These are phyloP conservation scores for Termitomyces sp. DNA, from an alignment of 768 basidiomycete species.

Conservation along the genomic window DNA sequence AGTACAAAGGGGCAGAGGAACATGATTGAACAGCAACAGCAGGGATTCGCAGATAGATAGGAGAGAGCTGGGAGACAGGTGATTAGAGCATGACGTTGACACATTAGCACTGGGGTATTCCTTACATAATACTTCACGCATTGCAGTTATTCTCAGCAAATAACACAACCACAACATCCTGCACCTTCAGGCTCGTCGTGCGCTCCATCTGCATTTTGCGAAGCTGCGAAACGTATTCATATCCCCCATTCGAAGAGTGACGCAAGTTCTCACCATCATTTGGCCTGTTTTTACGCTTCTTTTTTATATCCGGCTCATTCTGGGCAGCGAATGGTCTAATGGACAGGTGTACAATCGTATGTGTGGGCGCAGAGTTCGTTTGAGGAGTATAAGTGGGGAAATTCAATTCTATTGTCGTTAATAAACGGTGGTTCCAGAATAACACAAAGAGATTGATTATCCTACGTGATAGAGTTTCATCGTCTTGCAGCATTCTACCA, in stretches of 20 bases:
- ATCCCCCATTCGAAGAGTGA: not conserved
- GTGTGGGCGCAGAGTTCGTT: slow-evolving; percentile 22
- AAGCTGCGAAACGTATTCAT: not conserved
- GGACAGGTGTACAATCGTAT: slow-evolving; percentile 74
- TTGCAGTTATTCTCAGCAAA: slow-evolving; percentile 10
- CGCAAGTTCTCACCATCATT: slow-evolving; percentile 20
- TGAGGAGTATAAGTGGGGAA: slow-evolving; percentile 31
- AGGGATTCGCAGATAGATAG: not conserved
- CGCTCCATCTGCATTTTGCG: not conserved
- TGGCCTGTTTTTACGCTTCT: slow-evolving; percentile 37
- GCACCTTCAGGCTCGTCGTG: slow-evolving; percentile 2
- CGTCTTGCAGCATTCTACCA: slow-evolving; percentile 79
- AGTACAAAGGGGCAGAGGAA: not conserved
- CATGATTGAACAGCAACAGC: not conserved
- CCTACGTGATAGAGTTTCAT: slow-evolving; percentile 67
- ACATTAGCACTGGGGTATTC: not conserved
- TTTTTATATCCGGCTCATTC: slow-evolving; percentile 45
- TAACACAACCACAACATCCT: slow-evolving; percentile 16
- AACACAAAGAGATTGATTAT: slow-evolving; percentile 1
- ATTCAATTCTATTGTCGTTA: slow-evolving; percentile 28
- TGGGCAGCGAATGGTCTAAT: slow-evolving; percentile 54
- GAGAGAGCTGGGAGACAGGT: not conserved
- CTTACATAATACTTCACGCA: not conserved
- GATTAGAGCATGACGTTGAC: not conserved
- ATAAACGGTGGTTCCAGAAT: not conserved